phyloP scores from a whole-genome alignment of 2,329 filamentous ascomycete genomes.

The Fonsecaea monophora region DNA sequence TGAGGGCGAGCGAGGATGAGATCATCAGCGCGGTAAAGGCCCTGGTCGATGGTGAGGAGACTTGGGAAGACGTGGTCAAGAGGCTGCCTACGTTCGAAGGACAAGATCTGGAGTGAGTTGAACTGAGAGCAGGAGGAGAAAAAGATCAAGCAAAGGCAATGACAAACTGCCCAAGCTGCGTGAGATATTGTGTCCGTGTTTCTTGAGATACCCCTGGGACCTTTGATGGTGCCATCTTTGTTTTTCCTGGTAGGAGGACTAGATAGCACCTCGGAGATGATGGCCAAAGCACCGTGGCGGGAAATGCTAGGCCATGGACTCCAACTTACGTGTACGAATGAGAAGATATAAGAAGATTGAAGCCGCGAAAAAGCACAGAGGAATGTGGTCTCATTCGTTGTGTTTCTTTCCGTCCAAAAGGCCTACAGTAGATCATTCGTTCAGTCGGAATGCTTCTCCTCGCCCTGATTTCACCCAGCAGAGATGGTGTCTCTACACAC shows the following conservation, averaged over 20 bases:
- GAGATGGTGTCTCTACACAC: neutral
- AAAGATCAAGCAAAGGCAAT: neutral
- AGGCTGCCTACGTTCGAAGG: conserved; percentile 85
- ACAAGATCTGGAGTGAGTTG: conserved; percentile 63
- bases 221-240: conserved; percentile 37
- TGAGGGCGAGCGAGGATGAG: conserved; percentile 80
- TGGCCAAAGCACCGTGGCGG: conserved; percentile 39
- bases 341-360: neutral
- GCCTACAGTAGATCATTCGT: neutral
- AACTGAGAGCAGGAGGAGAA: neutral
- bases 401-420: neutral
- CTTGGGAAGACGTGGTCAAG: conserved; percentile 73
- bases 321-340: conserved; percentile 26
- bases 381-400: neutral
- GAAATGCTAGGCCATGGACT: conserved; percentile 38
- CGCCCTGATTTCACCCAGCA: neutral
- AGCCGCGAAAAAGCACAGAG: neutral
- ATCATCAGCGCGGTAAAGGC: conserved; percentile 76
- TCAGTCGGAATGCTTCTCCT: neutral
- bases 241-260: conserved; percentile 17
- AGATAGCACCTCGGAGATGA: conserved; percentile 36
- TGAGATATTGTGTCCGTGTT: conserved; percentile 14
- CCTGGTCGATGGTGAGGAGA: conserved; percentile 67
- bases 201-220: conserved; percentile 21
- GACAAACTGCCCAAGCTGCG: neutral